phyloP scores from a whole-genome alignment of 2,329 filamentous ascomycete genomes.

The Fulvia fulva region DNA sequence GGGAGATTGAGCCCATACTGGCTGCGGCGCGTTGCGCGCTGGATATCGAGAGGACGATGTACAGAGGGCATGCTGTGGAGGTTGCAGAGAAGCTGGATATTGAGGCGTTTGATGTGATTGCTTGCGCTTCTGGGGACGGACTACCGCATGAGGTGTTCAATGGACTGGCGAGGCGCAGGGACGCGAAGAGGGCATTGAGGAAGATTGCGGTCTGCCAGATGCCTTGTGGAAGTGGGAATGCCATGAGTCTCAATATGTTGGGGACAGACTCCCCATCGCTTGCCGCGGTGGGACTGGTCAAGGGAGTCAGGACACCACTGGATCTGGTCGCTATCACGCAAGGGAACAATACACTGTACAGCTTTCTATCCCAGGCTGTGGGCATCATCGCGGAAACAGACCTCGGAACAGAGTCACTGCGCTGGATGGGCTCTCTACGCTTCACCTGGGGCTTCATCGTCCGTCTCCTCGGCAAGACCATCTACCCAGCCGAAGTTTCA shows the following conservation, averaged over 20 bases:
- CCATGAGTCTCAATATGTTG: constrained; percentile 83
- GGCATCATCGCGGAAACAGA: constrained; percentile 89
- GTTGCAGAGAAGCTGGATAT: constrained; percentile 73
- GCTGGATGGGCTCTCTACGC: constrained; percentile 85
- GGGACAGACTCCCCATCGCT: constrained; percentile 71
- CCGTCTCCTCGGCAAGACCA: constrained; percentile 68
- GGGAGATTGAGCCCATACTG: constrained; percentile 75
- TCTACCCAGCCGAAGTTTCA: constrained; percentile 86
- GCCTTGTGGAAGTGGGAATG: constrained; percentile 91
- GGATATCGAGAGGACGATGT: constrained; percentile 67
- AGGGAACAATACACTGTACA: constrained; percentile 67
- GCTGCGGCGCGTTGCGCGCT: constrained; percentile 73
- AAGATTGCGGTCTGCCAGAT: constrained; percentile 81
- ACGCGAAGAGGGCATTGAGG: constrained; percentile 69
- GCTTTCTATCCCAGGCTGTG: constrained; percentile 85
- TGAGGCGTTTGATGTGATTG: constrained; percentile 75
- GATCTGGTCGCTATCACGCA: constrained; percentile 89
- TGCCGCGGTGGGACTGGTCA: constrained; percentile 79
- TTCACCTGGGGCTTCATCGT: constrained; percentile 84
- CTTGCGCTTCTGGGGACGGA: constrained; percentile 89
- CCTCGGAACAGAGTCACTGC: constrained; percentile 80
- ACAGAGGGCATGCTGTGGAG: constrained; percentile 72
- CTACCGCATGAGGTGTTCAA: constrained; percentile 93
- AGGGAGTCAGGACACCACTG: constrained; percentile 77
- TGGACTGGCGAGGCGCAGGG: constrained; percentile 70